phyloP scores from a whole-genome alignment of 2,329 filamentous ascomycete species.

The Ambrosiella xylebori region DNA sequence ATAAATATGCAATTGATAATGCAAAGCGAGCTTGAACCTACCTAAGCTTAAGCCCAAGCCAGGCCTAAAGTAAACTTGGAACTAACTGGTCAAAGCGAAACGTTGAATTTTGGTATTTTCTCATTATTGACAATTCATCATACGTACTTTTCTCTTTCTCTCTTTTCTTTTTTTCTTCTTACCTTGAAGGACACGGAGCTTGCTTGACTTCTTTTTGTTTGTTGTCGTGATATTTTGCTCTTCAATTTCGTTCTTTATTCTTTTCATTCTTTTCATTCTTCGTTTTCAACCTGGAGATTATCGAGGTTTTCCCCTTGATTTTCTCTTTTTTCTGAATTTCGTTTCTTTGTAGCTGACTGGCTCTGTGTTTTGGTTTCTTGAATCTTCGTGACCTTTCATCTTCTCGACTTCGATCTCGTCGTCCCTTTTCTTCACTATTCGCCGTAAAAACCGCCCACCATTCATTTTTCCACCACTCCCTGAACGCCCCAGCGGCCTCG shows the following conservation, averaged over 20 bases:
- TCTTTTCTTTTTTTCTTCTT: neutral
- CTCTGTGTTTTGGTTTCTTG: neutral
- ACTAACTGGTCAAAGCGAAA: too few species aligned
- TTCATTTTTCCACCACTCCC: neutral
- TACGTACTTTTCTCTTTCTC: too few species aligned
- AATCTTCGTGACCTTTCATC: neutral
- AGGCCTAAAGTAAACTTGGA: too few species aligned
- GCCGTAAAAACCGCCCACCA: neutral
- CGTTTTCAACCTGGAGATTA: neutral
- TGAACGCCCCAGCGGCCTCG: neutral
- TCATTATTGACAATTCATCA: too few species aligned
- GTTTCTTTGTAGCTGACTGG: slow-evolving; percentile 1
- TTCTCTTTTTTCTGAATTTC: neutral
- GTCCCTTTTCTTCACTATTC: neutral
- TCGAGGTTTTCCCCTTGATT: neutral
- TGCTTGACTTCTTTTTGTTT: neutral
- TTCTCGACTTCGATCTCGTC: neutral
- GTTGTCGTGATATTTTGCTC: slow-evolving; percentile 3
- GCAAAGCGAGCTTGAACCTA: too few species aligned
- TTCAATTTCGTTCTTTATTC: neutral
- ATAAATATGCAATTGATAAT: too few species aligned
- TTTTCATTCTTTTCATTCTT: slow-evolving; percentile 2
- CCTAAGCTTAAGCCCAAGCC: too few species aligned
- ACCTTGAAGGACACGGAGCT: neutral
- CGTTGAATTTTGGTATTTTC: too few species aligned